phyloP scores from a whole-genome alignment of 345 rosid species.

The Melaleuca alternifolia region DNA sequence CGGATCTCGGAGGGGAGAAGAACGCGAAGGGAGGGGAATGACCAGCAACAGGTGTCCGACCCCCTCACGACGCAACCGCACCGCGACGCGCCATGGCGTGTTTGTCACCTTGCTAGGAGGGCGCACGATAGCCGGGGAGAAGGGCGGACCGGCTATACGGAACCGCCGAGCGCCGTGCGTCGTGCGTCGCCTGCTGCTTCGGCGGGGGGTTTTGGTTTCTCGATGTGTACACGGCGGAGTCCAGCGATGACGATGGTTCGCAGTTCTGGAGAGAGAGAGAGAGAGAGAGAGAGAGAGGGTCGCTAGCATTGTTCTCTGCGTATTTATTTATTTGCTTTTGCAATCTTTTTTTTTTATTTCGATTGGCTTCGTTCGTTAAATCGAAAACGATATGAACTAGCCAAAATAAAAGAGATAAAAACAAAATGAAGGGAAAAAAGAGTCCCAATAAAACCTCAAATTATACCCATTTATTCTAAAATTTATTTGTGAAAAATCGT shows the following conservation, averaged over 20 bases:
- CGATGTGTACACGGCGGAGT: neutral
- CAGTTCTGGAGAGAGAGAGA: neutral
- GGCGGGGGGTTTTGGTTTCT: neutral
- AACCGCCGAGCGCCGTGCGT: neutral
- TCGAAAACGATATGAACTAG: neutral
- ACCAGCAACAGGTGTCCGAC: neutral
- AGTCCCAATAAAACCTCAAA: too few species aligned
- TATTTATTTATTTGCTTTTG: neutral
- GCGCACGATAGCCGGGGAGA: neutral
- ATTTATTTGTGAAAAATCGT: too few species aligned
- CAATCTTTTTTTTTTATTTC: neutral
- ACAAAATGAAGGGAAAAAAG: too few species aligned
- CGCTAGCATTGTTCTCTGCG: neutral
- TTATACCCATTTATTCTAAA: too few species aligned
- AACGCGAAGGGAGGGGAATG: neutral
- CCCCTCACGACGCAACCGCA: neutral
- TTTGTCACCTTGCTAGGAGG: neutral
- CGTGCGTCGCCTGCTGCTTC: neutral
- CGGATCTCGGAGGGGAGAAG: neutral
- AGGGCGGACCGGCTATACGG: neutral
- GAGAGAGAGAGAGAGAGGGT: neutral
- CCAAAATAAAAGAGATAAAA: too few species aligned
- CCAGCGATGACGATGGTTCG: neutral
- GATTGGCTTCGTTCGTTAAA: neutral
- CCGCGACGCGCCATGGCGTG: neutral